A percentile compares a stretch with the other conserved stretches of the same genome.
Evolutionary conservation across 2,329 filamentous ascomycete species (phyloP).

Genomic region (Hymenoscyphus infarciens): DNA sequence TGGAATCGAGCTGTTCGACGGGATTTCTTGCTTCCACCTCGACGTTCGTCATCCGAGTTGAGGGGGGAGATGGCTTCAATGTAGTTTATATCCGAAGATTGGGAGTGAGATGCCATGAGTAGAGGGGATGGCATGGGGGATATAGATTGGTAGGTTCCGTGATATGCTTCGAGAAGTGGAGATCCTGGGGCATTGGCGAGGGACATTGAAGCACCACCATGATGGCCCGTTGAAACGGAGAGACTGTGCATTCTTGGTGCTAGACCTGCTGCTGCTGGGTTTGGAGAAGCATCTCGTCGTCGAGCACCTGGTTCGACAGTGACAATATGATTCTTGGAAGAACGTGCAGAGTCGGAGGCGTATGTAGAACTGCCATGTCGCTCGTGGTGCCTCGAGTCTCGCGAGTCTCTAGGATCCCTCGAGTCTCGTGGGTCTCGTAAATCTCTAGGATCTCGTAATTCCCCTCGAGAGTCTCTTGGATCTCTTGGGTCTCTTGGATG

Average conservation of each 20-base stretch:
- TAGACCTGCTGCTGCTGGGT: constrained; percentile 19
- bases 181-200: constrained; percentile 66
- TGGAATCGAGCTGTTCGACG: constrained; percentile 72
- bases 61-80: constrained; percentile 52
- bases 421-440: not conserved
- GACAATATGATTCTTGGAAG: constrained; percentile 27
- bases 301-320: constrained; percentile 32
- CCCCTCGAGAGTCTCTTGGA: not conserved
- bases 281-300: constrained; percentile 27
- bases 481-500: not conserved
- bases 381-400: constrained; percentile 10
- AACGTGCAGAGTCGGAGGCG: constrained; percentile 15
- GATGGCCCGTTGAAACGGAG: constrained; percentile 31
- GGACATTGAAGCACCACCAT: constrained; percentile 35
- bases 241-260: constrained; percentile 32
- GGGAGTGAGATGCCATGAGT: constrained; percentile 45
- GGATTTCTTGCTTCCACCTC: constrained; percentile 32
- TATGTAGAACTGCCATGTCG: constrained; percentile 16
- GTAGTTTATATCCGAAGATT: constrained; percentile 41
- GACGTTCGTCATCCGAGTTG: constrained; percentile 48
- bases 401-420: constrained; percentile 2
- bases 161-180: constrained; percentile 86
- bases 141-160: constrained; percentile 88
- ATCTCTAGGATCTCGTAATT: constrained; percentile 4
- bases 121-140: constrained; percentile 91